Conservation (phyloP, 805 yeast genomes). For the Wickerhamiella azymoides region DNA sequence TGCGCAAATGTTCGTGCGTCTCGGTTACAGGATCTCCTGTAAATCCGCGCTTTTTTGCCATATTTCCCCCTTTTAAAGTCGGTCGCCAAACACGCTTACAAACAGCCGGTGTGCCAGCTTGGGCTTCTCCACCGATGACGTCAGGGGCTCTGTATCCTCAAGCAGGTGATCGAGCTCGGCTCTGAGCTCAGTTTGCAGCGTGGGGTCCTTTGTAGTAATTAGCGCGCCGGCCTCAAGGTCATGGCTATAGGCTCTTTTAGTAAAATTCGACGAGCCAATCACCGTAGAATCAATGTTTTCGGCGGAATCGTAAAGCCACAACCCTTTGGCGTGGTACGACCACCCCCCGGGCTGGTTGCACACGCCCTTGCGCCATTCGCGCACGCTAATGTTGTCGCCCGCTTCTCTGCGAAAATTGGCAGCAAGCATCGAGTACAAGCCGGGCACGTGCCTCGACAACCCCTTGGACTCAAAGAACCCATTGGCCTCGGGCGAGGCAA, state of each 20-base stretch:
- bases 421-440: conserved; percentile 70
- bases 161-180: conserved; percentile 50
- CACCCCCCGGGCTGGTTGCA: conserved; percentile 77
- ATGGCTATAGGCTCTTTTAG: conserved; percentile 71
- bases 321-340: conserved; percentile 97
- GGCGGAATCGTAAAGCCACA: conserved; percentile 53
- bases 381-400: conserved; percentile 37
- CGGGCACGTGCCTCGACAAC: conserved; percentile 66
- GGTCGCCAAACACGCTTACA: conserved; percentile 10
- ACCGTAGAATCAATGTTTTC: conserved; percentile 44
- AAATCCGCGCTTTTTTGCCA: conserved; percentile 4
- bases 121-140: conserved; percentile 57
- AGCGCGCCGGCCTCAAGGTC: conserved; percentile 85
- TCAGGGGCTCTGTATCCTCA: conserved; percentile 38
- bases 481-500: conserved; percentile 89
- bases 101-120: conserved; percentile 33
- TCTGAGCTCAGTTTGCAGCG: conserved; percentile 42
- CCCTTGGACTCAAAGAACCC: conserved; percentile 83
- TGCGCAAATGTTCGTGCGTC: conserved; percentile 2
- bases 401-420: conserved; percentile 49
- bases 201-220: conserved; percentile 52
- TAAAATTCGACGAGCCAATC: conserved; percentile 87
- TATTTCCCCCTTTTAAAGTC: background rate
- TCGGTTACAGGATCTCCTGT: conserved; percentile 9
- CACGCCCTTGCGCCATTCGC: conserved; percentile 79